These are phyloP conservation scores for Paraconiothyrium sp. DNA, from an alignment of 2,329 filamentous ascomycete species.

Conservation along the genomic window DNA sequence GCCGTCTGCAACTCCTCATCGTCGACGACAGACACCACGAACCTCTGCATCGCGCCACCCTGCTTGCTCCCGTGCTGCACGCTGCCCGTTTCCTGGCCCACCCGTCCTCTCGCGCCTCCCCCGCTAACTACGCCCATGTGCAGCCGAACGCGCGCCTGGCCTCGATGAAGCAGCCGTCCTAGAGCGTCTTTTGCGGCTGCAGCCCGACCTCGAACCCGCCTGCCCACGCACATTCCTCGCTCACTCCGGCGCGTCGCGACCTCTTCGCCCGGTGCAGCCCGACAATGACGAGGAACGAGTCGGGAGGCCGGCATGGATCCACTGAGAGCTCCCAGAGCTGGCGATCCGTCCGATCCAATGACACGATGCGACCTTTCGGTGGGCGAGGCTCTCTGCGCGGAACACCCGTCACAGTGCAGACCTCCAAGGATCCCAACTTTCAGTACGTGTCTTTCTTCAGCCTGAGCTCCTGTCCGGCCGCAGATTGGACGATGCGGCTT, in stretches of 20 bases:
- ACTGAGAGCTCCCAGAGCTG: conserved; percentile 73
- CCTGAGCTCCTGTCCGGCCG: conserved; percentile 19
- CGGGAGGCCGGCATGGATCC: conserved; percentile 71
- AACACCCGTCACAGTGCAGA: conserved; percentile 62
- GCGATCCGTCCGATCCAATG: conserved; percentile 71
- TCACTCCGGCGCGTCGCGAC: conserved; percentile 30
- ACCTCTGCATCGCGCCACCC: conserved; percentile 12
- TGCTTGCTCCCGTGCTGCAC: conserved; percentile 11
- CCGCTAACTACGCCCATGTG: conserved; percentile 18
- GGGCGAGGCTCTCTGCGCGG: conserved; percentile 49
- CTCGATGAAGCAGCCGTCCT: conserved; percentile 52
- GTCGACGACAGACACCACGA: conserved; percentile 12
- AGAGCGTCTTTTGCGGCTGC: conserved; percentile 42
- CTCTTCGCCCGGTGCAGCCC: conserved; percentile 23
- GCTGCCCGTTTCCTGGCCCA: not conserved
- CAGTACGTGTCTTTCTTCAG: conserved; percentile 52
- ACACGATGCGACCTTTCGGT: conserved; percentile 66
- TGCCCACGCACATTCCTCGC: conserved; percentile 22
- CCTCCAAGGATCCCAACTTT: conserved; percentile 59
- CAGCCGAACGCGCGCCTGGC: conserved; percentile 33
- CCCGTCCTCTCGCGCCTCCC: conserved; percentile 16
- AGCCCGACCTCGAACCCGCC: conserved; percentile 36
- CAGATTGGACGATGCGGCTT: conserved; percentile 14
- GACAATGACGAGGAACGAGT: conserved; percentile 73
- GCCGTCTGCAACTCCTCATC: conserved; percentile 22